Percentiles rank a stretch among this genome's conserved stretches.
Conservation (phyloP, 768 basidiomycete genomes). For the Strobilomyces echinocephalus region DNA sequence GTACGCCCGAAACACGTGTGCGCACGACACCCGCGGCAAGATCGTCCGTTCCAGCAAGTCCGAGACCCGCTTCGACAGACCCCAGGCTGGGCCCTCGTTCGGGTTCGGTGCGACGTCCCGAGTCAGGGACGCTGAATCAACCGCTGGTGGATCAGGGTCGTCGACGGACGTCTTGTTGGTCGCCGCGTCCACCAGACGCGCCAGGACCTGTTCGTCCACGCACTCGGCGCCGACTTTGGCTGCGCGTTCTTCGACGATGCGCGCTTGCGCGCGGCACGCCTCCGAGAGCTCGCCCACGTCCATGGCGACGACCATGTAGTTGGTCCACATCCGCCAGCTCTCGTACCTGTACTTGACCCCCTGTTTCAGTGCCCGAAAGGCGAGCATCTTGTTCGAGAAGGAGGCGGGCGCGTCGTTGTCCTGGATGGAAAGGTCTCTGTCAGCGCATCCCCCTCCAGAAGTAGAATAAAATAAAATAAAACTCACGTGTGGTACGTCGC, state of each 20-base stretch:
- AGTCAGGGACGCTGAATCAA: too few relatives aligned
- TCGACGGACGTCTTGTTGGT: constrained; percentile 51
- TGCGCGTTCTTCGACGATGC: constrained; percentile 62
- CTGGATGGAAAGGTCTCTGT: constrained; percentile 21
- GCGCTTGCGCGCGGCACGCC: constrained; percentile 74
- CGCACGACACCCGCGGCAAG: constrained; percentile 74
- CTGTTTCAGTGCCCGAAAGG: constrained; percentile 88
- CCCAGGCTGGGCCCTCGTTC: constrained; percentile 66
- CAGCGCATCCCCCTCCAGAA: background rate
- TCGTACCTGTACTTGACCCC: constrained; percentile 81
- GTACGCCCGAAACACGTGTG: constrained; percentile 78
- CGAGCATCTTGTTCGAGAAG: constrained; percentile 76
- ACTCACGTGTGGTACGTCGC: constrained; percentile 13
- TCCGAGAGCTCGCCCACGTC: constrained; percentile 92
- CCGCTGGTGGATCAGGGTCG: constrained; percentile 27
- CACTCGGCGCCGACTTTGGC: constrained; percentile 45
- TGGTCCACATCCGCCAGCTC: constrained; percentile 98
- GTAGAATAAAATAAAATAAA: too few relatives aligned
- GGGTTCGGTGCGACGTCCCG: constrained; percentile 32
- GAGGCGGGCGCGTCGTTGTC: constrained; percentile 35
- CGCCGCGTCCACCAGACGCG: constrained; percentile 84
- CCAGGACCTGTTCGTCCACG: constrained; percentile 85
- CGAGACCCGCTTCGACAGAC: constrained; percentile 60
- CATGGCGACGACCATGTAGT: constrained; percentile 91
- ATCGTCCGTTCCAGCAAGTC: constrained; percentile 74